Percentiles rank a stretch among this genome's conserved stretches.
These are phyloP conservation scores for Aspergillus biplanus DNA, from an alignment of 495 filamentous ascomycete genomes.

Conservation along the genomic window DNA sequence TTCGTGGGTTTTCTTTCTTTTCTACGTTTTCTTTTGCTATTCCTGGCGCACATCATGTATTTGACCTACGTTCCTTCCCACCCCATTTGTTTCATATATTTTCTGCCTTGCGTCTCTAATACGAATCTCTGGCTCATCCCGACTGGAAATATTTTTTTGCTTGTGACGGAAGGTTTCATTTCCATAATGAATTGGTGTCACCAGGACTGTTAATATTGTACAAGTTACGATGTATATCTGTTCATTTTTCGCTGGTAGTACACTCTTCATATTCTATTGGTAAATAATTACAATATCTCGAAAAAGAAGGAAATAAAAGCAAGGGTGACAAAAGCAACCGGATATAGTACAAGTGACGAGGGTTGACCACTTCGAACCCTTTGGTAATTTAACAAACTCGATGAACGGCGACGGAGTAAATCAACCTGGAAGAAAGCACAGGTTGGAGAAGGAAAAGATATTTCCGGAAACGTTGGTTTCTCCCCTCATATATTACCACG, in stretches of 20 bases:
- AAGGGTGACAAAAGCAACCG: neutral
- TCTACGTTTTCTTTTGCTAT: neutral
- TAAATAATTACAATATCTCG: slow-evolving; percentile 25
- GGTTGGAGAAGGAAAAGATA: neutral
- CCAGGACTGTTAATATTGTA: neutral
- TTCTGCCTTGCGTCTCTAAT: neutral
- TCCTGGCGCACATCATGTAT: neutral
- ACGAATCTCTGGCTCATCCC: neutral
- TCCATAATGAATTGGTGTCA: neutral
- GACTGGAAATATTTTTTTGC: slow-evolving; percentile 10
- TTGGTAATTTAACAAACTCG: neutral
- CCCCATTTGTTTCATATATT: neutral
- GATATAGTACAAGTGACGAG: slow-evolving; percentile 28
- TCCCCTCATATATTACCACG: too few species aligned
- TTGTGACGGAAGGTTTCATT: too few species aligned
- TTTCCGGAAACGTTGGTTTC: too few species aligned
- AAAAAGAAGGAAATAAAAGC: slow-evolving; percentile 6
- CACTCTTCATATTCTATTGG: slow-evolving; percentile 6
- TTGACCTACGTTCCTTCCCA: neutral
- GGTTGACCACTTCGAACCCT: neutral
- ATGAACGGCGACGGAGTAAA: neutral
- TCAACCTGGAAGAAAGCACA: neutral
- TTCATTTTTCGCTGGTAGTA: slow-evolving; percentile 13
- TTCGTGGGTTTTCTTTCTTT: neutral
- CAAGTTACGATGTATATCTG: neutral